Evolutionary conservation across 768 basidiomycete species (phyloP).

Genomic region (Kockovaella imperatae): DNA sequence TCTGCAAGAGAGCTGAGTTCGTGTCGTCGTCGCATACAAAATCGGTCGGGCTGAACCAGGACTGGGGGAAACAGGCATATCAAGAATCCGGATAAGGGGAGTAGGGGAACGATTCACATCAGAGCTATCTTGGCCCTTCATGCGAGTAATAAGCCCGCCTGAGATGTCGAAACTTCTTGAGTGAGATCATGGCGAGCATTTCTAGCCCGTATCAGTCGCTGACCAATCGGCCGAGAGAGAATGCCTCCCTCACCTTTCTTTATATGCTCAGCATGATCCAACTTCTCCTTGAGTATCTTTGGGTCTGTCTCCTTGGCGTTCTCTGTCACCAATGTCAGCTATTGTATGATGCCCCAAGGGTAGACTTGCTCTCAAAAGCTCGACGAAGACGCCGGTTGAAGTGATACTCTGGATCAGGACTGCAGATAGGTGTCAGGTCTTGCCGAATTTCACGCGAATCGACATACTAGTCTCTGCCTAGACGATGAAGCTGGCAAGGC

Average conservation of each 20-base stretch:
- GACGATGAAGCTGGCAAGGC: conserved; percentile 26
- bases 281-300: conserved; percentile 31
- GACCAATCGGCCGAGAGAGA: not conserved
- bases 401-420: conserved; percentile 41
- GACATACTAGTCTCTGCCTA: conserved; percentile 40
- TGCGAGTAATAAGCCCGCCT: conserved; percentile 34
- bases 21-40: too few species aligned
- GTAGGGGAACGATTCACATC: too few species aligned
- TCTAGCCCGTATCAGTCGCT: conserved; percentile 23
- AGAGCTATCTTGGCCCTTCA: conserved; percentile 26
- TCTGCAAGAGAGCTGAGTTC: too few species aligned
- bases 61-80: too few species aligned
- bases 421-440: conserved; percentile 6
- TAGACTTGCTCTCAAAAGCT: conserved; percentile 41
- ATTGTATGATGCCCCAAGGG: not conserved
- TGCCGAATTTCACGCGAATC: not conserved
- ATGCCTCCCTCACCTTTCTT: conserved; percentile 44
- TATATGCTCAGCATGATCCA: conserved; percentile 43
- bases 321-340: conserved; percentile 21
- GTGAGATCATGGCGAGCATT: conserved; percentile 42
- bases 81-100: too few species aligned
- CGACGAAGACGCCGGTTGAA: conserved; percentile 42
- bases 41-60: too few species aligned
- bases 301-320: conserved; percentile 40
- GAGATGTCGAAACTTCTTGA: conserved; percentile 44